Evolutionary conservation across 1,284 basidiomycete species (phyloP), one percentile per base, ranked within the genome.

Genomic region (Tilletiaria anomala): DNA sequence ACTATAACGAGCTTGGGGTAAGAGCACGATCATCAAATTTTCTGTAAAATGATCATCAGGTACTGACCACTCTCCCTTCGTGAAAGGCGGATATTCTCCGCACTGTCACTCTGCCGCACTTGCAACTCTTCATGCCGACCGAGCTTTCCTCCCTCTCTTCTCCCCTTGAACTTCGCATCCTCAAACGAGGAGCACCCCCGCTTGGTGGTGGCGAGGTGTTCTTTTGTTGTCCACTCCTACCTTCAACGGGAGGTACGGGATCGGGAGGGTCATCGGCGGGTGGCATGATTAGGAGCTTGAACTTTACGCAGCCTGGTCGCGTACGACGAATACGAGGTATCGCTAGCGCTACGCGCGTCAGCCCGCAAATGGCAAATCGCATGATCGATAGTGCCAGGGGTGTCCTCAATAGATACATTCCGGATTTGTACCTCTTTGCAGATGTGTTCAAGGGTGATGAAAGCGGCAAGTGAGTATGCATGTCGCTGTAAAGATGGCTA

Each of bases 391-490:
- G 87, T 2, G 79, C 86, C 8, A 78, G 93, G 32, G 83, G 83
- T 2, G 75, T 97, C 18, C 74, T 99, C 26, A 96, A 96, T 62
- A 79, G 89, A 3, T 96, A 85, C 69, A 93, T 97, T 48, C 91
- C 91, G 19, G 93, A 99, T 65, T 85, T 96, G 21, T 96, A 97
- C 68, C 77, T 99, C 20, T 93, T 96, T 66, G 93, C 93, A 1
- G 93, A 97, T 58, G 88, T 96, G 11, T 97, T 94, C 71, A 88
- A 93, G 64, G 89, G 89, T 6, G 84, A 88, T 18, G 93, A 97
- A 49, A 86, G 85, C 50, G 93, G 93, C 67, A 93, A 87, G 42
- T 43, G 43, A 43, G 42, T 40, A 14, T 20, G 22, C 34, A 15
- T 12, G 16, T 37, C 19, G n/a, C 11, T 18, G 38, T 8, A n/a